Evolutionary conservation across 352 stramenopile genomes (phyloP), one percentile per base, ranked within the genome.

Genomic region (Phytophthora pistaciae): DNA sequence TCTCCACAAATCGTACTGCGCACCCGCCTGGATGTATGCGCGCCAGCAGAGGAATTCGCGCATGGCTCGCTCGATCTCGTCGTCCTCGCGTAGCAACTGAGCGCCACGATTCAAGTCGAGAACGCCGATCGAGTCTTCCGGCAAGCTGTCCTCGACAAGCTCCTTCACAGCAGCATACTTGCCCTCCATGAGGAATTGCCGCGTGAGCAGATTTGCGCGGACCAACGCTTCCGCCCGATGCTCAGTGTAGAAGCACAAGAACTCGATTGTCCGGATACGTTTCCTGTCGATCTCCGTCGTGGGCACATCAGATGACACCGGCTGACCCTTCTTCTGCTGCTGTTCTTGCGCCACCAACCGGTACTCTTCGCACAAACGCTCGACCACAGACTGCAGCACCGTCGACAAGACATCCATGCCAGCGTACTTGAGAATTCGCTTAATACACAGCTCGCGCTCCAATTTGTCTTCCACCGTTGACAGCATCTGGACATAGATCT

Each of bases 401-500:
- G 79, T 82, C 8, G 85, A 88, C 16, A 96, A 54, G 4, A 93
- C 62, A 3, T 93, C 76, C 73, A 92, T 88, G 50, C 67, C 79
- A 29, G 85, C 85, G 57, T 84, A 91, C 52, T 92, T 78, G 31
- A 86, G 68, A 56, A 95, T 87, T 21, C 80, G 70, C 70, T 92
- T 90, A 14, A 94, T 64, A 44, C 87, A 88, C 56, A 88, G 57
- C 36, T 94, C 83, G 38, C 87, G 84, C 68, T 94, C 80, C n/a
- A 91, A 58, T 18, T 62, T 74, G 50, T 92, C 78, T 13, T 92
- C 83, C 5, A 96, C 79, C 0, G 72, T 80, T 18, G 71, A 61
- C n/a, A 95, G 58, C 49, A 93, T 79, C 58, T 96, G 90, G 16
- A 90, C 80, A 65, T 95, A 96, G 4, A 96, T 78, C 56, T 92